Conservation (phyloP, 73 alveolate genomes). For the Urostyla sp. region DNA sequence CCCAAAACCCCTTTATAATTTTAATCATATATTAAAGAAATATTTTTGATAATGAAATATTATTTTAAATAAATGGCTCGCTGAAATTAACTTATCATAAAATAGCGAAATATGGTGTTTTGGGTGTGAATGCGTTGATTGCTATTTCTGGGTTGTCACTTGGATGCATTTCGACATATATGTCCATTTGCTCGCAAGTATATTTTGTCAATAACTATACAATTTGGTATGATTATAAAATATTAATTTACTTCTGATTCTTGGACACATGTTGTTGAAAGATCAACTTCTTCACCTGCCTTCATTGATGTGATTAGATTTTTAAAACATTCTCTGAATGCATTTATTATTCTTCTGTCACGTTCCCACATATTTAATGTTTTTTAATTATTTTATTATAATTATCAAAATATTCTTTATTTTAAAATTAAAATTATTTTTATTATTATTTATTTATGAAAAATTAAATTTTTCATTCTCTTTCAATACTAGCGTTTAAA, state of each 20-base stretch:
- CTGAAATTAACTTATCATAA: too few relatives aligned
- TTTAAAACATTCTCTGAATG: constrained; percentile 29
- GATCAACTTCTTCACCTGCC: constrained; percentile 54
- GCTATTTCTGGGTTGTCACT: constrained; percentile 1
- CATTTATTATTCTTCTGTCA: constrained; percentile 7
- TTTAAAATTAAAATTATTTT: too few relatives aligned
- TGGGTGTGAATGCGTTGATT: constrained; percentile 12
- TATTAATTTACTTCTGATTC: constrained; percentile 53
- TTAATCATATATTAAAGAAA: too few relatives aligned
- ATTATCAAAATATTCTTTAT: neutral
- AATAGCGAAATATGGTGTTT: constrained; percentile 13
- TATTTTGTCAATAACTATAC: neutral
- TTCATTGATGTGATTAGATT: neutral
- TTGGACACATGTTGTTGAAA: neutral
- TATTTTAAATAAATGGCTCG: too few relatives aligned
- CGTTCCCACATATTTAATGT: constrained; percentile 47
- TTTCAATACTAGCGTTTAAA: neutral
- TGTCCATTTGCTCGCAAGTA: constrained; percentile 5
- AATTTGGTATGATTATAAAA: too few relatives aligned
- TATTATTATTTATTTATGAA: neutral
- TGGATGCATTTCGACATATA: neutral
- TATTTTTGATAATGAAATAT: too few relatives aligned
- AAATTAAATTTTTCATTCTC: too few relatives aligned
- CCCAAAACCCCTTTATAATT: too few relatives aligned
- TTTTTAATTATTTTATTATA: neutral